A percentile compares a stretch with the other conserved stretches of the same genome.
phyloP scores from a whole-genome alignment of 495 filamentous ascomycete species.

The Glonium stellatum region DNA sequence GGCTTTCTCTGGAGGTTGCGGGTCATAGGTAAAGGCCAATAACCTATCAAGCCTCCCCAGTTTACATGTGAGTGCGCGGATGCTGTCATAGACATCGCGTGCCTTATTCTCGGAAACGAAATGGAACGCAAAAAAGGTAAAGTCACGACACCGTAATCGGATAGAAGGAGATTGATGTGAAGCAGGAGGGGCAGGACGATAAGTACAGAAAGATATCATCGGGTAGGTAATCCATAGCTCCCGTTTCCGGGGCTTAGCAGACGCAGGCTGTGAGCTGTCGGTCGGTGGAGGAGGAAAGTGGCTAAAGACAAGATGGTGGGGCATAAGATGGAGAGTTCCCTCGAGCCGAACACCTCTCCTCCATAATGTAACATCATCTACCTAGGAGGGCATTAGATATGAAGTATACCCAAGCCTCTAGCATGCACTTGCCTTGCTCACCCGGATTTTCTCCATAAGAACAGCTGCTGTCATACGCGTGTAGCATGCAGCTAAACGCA shows the following conservation, averaged over 20 bases:
- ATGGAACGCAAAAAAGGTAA: slow-evolving; percentile 86
- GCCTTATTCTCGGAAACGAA: slow-evolving; percentile 68
- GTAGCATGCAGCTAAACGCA: too few relatives aligned
- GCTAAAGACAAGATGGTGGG: slow-evolving; percentile 42
- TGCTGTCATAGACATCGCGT: slow-evolving; percentile 82
- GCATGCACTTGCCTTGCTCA: slow-evolving; percentile 18
- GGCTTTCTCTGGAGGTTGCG: slow-evolving; percentile 63
- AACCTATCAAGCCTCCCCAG: slow-evolving; percentile 81
- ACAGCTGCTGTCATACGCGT: too few relatives aligned
- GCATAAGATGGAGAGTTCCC: slow-evolving; percentile 34
- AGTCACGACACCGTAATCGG: slow-evolving; percentile 84
- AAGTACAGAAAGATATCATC: slow-evolving; percentile 52
- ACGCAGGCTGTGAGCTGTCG: slow-evolving; percentile 39
- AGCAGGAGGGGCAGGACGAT: slow-evolving; percentile 55
- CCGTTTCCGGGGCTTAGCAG: slow-evolving; percentile 34
- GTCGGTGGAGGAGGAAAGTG: slow-evolving; percentile 27
- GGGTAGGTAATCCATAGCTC: slow-evolving; percentile 93
- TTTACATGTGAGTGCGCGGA: slow-evolving; percentile 74
- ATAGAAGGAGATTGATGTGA: slow-evolving; percentile 74
- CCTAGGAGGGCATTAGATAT: slow-evolving; percentile 8
- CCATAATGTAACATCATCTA: slow-evolving; percentile 31
- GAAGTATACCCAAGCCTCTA: not conserved
- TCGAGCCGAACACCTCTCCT: slow-evolving; percentile 20
- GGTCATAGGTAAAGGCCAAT: slow-evolving; percentile 80
- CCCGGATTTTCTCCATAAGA: slow-evolving; percentile 21